Conservation (phyloP, 495 filamentous ascomycete species). For the Aspergillus steynii region DNA sequence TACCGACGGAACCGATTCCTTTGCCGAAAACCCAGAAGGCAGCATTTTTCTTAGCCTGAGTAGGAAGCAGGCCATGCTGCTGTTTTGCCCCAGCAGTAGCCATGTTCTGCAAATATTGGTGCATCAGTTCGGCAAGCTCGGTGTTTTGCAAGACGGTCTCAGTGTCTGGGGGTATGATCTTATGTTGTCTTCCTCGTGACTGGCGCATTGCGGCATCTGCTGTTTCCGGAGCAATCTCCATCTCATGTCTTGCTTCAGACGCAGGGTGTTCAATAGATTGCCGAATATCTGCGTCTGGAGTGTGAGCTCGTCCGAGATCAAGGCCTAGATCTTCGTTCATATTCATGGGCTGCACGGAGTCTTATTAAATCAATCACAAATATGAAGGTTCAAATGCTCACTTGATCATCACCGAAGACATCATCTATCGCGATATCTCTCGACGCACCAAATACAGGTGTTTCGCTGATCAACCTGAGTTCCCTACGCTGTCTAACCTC, state of each 20-base stretch:
- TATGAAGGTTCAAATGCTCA: slow-evolving; percentile 19
- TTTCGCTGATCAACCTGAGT: slow-evolving; percentile 34
- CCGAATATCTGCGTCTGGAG: not conserved
- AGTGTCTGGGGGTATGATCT: slow-evolving; percentile 25
- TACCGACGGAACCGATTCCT: slow-evolving; percentile 59
- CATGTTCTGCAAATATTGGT: slow-evolving; percentile 59
- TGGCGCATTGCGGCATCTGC: slow-evolving; percentile 21
- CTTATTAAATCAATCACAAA: not conserved
- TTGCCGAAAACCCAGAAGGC: slow-evolving; percentile 51
- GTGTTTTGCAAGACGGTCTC: slow-evolving; percentile 47
- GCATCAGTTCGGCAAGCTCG: slow-evolving; percentile 58
- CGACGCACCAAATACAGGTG: slow-evolving; percentile 14
- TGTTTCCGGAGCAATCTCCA: slow-evolving; percentile 1
- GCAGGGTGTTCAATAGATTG: not conserved
- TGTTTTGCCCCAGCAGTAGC: slow-evolving; percentile 46
- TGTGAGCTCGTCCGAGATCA: not conserved
- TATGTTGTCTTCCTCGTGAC: slow-evolving; percentile 14
- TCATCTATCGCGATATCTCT: slow-evolving; percentile 13
- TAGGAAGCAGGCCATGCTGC: slow-evolving; percentile 33
- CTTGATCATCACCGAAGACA: slow-evolving; percentile 23
- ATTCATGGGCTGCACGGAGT: slow-evolving; percentile 12
- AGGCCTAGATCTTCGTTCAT: slow-evolving; percentile 18
- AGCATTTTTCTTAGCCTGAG: slow-evolving; percentile 57
- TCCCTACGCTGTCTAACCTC: not conserved
- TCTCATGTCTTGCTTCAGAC: not conserved